These are phyloP conservation scores for Rhodotorula kratochvilovae DNA, from an alignment of 768 basidiomycete species.

Conservation along the genomic window DNA sequence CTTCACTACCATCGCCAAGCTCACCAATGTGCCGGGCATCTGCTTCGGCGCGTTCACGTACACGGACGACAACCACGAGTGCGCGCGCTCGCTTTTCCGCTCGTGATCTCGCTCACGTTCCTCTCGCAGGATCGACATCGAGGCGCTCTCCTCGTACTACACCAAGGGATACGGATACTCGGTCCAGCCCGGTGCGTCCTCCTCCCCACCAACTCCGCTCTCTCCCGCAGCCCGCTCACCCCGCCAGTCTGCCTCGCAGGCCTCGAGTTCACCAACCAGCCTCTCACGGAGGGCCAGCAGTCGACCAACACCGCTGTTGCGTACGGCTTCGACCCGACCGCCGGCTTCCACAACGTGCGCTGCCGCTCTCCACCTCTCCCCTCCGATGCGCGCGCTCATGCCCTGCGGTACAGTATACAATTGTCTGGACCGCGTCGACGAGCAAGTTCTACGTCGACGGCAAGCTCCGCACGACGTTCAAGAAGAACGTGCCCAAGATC, in stretches of 20 bases:
- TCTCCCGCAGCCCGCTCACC: no score
- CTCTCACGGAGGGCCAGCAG: neutral
- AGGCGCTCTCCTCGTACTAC: conserved; percentile 15
- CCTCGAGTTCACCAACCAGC: conserved; percentile 19
- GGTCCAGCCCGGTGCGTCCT: neutral
- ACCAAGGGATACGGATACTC: conserved; percentile 2
- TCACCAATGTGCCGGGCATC: neutral
- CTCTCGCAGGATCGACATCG: conserved; percentile 5
- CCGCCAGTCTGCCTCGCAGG: neutral
- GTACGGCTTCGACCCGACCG: conserved; percentile 15
- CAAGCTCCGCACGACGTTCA: neutral
- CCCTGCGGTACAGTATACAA: conserved; percentile 3
- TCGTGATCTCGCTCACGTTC: no score
- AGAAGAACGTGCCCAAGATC: neutral
- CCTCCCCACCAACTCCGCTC: no score
- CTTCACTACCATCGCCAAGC: conserved; percentile 3
- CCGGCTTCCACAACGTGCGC: conserved; percentile 20
- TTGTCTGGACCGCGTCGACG: conserved; percentile 1
- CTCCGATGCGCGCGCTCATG: no score
- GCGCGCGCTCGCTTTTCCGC: neutral
- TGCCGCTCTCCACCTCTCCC: no score
- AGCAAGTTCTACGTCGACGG: conserved; percentile 18
- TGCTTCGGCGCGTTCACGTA: conserved; percentile 13
- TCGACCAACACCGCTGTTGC: neutral
- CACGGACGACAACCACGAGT: conserved; percentile 7